Conservation (phyloP, 2,329 filamentous ascomycete species). For the Aschersonia sp. region DNA sequence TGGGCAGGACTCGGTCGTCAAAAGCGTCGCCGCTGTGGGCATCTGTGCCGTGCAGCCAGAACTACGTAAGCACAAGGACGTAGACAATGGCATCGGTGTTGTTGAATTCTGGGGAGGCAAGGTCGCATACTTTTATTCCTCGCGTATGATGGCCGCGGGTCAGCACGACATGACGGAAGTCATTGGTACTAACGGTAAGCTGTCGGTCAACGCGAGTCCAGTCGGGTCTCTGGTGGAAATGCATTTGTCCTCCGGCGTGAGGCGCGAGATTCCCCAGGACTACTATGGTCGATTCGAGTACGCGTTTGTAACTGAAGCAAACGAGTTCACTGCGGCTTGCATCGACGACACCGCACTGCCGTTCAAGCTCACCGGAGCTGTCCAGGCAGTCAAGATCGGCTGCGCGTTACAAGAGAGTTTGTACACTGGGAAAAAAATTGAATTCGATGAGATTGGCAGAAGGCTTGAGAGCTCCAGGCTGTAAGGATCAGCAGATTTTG, state of each 20-base stretch:
- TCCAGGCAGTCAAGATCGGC: conserved; percentile 47
- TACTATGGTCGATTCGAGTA: conserved; percentile 51
- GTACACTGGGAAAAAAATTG: conserved; percentile 39
- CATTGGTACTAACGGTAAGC: conserved; percentile 51
- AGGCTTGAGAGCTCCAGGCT: conserved; percentile 10
- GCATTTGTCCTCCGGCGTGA: conserved; percentile 31
- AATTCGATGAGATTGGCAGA: conserved; percentile 35
- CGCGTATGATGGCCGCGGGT: conserved; percentile 55
- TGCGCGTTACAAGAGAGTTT: conserved; percentile 44
- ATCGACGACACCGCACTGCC: conserved; percentile 42
- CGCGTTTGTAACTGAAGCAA: conserved; percentile 48
- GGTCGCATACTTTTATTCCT: conserved; percentile 50
- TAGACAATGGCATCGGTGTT: conserved; percentile 29
- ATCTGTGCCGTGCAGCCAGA: conserved; percentile 18
- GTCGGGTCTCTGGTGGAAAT: conserved; percentile 38
- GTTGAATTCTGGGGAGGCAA: conserved; percentile 52
- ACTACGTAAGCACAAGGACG: conserved; percentile 16
- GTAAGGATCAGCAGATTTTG: conserved; percentile 2
- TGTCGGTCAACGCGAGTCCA: conserved; percentile 46
- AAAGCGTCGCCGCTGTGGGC: conserved; percentile 15
- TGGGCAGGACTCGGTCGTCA: conserved; percentile 15
- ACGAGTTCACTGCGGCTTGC: conserved; percentile 46
- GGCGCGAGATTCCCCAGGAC: conserved; percentile 43
- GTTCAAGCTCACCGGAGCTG: conserved; percentile 41
- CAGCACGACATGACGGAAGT: conserved; percentile 56